These are phyloP conservation scores for Arxiozyma telluris DNA, from an alignment of 1,139 yeast genomes.

Conservation along the genomic window DNA sequence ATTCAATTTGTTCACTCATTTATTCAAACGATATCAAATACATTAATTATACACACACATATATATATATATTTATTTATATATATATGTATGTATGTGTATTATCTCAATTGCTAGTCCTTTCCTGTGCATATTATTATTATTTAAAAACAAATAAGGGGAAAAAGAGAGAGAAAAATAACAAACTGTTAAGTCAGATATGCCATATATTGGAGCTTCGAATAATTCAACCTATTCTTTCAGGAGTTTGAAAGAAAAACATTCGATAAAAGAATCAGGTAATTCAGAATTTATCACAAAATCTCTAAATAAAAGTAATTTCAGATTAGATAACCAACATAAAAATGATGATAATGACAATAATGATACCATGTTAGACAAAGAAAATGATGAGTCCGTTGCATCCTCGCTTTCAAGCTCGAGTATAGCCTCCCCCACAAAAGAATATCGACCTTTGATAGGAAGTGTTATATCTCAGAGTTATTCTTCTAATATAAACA, in stretches of 20 bases:
- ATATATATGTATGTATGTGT: too few relatives aligned
- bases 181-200: background rate
- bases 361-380: background rate
- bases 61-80: too few relatives aligned
- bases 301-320: background rate
- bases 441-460: constrained; percentile 1
- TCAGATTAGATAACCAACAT: background rate
- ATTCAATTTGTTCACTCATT: too few relatives aligned
- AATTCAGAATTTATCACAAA: background rate
- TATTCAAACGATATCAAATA: too few relatives aligned
- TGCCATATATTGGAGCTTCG: constrained; percentile 23
- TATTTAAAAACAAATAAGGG: too few relatives aligned
- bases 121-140: background rate
- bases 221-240: constrained; percentile 15
- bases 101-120: too few relatives aligned
- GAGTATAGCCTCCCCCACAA: constrained; percentile 2
- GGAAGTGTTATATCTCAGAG: background rate
- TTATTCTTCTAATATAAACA: background rate
- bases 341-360: background rate
- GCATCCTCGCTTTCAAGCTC: constrained; percentile 4
- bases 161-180: background rate
- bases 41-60: too few relatives aligned
- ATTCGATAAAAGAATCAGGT: constrained; percentile 10
- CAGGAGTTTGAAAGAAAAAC: constrained; percentile 17
- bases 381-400: background rate